These are phyloP conservation scores for Auricularia auricula-judae DNA, from an alignment of 768 basidiomycete genomes.

Conservation along the genomic window DNA sequence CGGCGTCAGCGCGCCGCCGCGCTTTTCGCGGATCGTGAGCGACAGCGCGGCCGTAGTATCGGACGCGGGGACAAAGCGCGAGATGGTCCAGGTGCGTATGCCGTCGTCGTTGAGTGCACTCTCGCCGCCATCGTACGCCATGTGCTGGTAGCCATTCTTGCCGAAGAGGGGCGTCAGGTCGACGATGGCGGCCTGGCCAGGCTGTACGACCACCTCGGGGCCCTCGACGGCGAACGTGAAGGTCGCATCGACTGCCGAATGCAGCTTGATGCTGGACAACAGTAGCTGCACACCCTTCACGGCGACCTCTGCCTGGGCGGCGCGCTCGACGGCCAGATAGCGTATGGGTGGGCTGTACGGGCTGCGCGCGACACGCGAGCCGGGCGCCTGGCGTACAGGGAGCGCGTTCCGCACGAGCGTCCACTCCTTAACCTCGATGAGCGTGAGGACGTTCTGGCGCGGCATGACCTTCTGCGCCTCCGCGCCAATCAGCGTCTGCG, in stretches of 20 bases:
- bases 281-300: not conserved
- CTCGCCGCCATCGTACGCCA: conserved; percentile 30
- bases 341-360: conserved; percentile 53
- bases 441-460: conserved; percentile 38
- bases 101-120: conserved; percentile 47
- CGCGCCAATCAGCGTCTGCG: conserved; percentile 35
- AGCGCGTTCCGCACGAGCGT: conserved; percentile 42
- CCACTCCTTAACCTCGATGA: conserved; percentile 40
- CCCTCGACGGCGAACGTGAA: conserved; percentile 36
- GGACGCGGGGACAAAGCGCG: conserved; percentile 18
- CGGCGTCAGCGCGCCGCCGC: conserved; percentile 43
- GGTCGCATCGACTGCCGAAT: conserved; percentile 39
- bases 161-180: conserved; percentile 44
- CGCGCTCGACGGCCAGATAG: conserved; percentile 38
- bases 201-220: conserved; percentile 11
- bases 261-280: conserved; percentile 24
- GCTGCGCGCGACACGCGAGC: conserved; percentile 22
- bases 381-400: conserved; percentile 35
- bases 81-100: conserved; percentile 56
- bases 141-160: conserved; percentile 36
- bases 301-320: conserved; percentile 10
- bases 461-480: conserved; percentile 46
- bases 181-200: conserved; percentile 45
- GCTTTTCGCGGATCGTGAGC: conserved; percentile 46
- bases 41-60: not conserved